These are phyloP conservation scores for Curvularia sp. DNA, from an alignment of 2,329 filamentous ascomycete genomes.

Conservation along the genomic window DNA sequence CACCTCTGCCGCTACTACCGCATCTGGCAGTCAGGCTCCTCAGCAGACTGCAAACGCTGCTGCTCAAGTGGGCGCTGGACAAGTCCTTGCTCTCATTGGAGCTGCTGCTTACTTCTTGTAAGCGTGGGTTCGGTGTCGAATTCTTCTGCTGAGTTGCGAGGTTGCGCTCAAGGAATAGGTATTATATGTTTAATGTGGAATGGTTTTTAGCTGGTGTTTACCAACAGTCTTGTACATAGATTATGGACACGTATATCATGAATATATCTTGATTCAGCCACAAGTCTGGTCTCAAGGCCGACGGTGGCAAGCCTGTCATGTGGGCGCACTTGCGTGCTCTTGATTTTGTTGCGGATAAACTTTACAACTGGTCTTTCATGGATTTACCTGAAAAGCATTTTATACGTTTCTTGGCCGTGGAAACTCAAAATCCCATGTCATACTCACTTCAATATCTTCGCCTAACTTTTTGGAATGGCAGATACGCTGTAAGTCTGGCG, in stretches of 20 bases:
- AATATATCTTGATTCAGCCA: neutral
- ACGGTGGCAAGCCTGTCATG: neutral
- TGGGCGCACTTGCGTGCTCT: neutral
- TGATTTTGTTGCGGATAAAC: neutral
- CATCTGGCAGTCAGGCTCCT: slow-evolving; percentile 14
- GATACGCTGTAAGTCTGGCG: too few relatives aligned
- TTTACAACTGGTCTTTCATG: too few relatives aligned
- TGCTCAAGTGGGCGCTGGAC: slow-evolving; percentile 1
- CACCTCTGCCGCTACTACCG: slow-evolving; percentile 1
- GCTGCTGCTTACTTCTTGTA: slow-evolving; percentile 17
- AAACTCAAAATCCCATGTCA: neutral
- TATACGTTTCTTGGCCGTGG: neutral
- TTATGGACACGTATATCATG: neutral
- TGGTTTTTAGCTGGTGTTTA: neutral
- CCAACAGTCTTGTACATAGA: neutral
- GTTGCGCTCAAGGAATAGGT: too few relatives aligned
- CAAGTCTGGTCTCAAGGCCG: neutral
- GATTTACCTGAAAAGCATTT: neutral
- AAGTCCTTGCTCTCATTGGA: slow-evolving; percentile 9
- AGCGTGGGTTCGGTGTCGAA: neutral
- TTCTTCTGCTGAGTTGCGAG: too few relatives aligned
- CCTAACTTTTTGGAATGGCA: too few relatives aligned
- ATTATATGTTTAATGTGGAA: neutral
- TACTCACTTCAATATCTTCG: neutral
- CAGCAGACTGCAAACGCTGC: slow-evolving; percentile 16